phyloP scores from a whole-genome alignment of 2,329 filamentous ascomycete species.

The Leptodontidium sp. region DNA sequence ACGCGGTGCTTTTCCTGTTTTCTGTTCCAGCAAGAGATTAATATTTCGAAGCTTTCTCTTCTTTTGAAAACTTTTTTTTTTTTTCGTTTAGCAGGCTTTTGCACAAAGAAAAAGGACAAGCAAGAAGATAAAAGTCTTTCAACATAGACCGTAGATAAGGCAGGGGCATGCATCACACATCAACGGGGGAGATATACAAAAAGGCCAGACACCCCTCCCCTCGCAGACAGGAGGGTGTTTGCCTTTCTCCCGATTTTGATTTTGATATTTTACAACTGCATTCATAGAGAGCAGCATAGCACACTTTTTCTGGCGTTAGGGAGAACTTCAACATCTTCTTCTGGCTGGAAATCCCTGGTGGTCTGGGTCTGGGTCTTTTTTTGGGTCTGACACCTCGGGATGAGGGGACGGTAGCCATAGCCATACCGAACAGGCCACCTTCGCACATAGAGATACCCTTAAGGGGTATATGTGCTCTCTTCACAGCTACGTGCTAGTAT shows the following conservation, averaged over 20 bases:
- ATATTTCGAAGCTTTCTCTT: conserved; percentile 39
- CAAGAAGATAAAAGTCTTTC: conserved; percentile 48
- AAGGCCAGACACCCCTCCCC: background rate
- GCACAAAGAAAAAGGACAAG: conserved; percentile 7
- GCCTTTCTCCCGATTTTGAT: conserved; percentile 19
- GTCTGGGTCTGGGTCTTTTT: background rate
- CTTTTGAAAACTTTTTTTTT: conserved; percentile 14
- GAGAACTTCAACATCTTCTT: conserved; percentile 50
- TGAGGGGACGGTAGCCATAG: background rate
- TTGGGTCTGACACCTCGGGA: background rate
- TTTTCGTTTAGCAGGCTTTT: conserved; percentile 17
- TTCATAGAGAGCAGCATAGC: conserved; percentile 44
- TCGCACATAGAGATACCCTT: conserved; percentile 10
- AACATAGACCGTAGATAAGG: conserved; percentile 49
- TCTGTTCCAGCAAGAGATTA: conserved; percentile 1
- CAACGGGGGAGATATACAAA: conserved; percentile 3
- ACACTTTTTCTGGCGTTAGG: conserved; percentile 47
- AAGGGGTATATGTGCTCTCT: conserved; percentile 27
- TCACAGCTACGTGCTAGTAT: conserved; percentile 34
- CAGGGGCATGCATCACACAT: conserved; percentile 31
- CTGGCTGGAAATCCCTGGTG: conserved; percentile 21
- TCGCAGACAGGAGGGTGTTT: conserved; percentile 1
- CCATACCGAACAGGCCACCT: background rate
- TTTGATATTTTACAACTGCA: conserved; percentile 30
- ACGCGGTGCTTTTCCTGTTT: conserved; percentile 19